These are phyloP conservation scores for Sclerotinia minor DNA, from an alignment of 2,329 filamentous ascomycete species.

Conservation along the genomic window DNA sequence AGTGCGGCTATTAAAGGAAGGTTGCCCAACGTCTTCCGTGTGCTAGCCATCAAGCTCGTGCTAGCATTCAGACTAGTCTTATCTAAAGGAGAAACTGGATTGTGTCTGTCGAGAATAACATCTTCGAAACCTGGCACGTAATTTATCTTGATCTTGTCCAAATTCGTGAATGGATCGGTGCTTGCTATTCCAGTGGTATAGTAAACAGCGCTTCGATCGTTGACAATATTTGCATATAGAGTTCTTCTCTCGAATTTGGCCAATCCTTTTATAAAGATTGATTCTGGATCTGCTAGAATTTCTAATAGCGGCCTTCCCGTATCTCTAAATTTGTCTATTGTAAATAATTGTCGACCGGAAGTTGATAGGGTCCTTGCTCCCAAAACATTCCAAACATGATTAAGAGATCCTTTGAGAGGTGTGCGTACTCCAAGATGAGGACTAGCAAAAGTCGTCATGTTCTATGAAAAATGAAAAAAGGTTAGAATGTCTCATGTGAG, in stretches of 20 bases:
- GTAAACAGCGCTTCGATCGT: slow-evolving; percentile 78
- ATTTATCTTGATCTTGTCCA: slow-evolving; percentile 68
- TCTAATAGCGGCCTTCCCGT: slow-evolving; percentile 78
- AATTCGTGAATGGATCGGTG: slow-evolving; percentile 72
- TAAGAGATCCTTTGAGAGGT: slow-evolving; percentile 64
- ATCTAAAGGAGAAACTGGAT: slow-evolving; percentile 56
- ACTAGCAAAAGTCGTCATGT: slow-evolving; percentile 90
- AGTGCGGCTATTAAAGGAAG: slow-evolving; percentile 67
- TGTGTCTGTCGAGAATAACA: slow-evolving; percentile 69
- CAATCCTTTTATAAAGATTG: slow-evolving; percentile 81
- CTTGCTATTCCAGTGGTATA: slow-evolving; percentile 80
- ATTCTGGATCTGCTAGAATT: slow-evolving; percentile 77
- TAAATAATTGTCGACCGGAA: slow-evolving; percentile 85
- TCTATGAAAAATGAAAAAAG: slow-evolving; percentile 48
- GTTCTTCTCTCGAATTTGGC: slow-evolving; percentile 73
- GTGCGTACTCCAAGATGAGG: slow-evolving; percentile 77
- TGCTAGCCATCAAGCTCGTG: slow-evolving; percentile 37
- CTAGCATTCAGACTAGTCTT: slow-evolving; percentile 38
- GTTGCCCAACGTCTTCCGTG: slow-evolving; percentile 43
- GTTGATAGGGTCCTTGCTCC: slow-evolving; percentile 78
- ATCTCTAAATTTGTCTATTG: slow-evolving; percentile 80
- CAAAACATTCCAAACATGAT: slow-evolving; percentile 77
- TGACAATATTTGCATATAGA: slow-evolving; percentile 83
- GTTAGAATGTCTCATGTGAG: neutral
- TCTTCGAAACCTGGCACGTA: slow-evolving; percentile 72